A percentile compares a stretch with the other conserved stretches of the same genome.
These are phyloP conservation scores for Mucor sp. DNA, from an alignment of 371 early-diverging fungal species.

Conservation along the genomic window DNA sequence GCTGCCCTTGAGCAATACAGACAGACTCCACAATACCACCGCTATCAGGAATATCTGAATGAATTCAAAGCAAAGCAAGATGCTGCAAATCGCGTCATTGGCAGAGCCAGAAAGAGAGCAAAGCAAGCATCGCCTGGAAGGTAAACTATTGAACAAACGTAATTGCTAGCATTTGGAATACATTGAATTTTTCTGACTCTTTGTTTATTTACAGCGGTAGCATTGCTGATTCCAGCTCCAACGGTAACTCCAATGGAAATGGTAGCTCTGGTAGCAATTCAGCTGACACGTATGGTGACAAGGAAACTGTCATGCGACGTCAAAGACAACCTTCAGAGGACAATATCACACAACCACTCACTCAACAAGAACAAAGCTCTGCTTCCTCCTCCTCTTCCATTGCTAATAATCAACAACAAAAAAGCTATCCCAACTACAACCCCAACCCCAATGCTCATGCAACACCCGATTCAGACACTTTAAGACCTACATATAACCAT, in stretches of 20 bases:
- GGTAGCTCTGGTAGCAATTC: slow-evolving; percentile 39
- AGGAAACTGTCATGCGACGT: slow-evolving; percentile 14
- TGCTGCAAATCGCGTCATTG: slow-evolving; percentile 25
- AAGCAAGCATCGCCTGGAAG: slow-evolving; percentile 34
- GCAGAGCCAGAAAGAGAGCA: slow-evolving; percentile 25
- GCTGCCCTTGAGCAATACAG: slow-evolving; percentile 33
- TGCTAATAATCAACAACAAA: not conserved
- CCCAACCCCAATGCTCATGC: not conserved
- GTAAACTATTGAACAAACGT: slow-evolving; percentile 4
- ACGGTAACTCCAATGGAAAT: slow-evolving; percentile 35
- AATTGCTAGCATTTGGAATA: not conserved
- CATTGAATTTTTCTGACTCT: not conserved
- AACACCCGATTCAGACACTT: not conserved
- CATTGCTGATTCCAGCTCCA: slow-evolving; percentile 43
- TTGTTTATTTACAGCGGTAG: slow-evolving; percentile 17
- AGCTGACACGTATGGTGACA: slow-evolving; percentile 22
- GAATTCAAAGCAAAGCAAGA: slow-evolving; percentile 50
- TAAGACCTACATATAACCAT: not conserved
- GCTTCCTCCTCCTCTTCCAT: not conserved
- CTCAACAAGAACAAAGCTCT: not conserved
- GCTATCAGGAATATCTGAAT: slow-evolving; percentile 46
- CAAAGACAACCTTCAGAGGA: slow-evolving; percentile 8
- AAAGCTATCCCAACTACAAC: not conserved
- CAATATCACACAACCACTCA: not conserved
- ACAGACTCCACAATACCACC: slow-evolving; percentile 29